Evolutionary conservation across 495 filamentous ascomycete genomes (phyloP), one percentile per base, ranked within the genome.

Genomic region (Tuber microsphaerosporum): DNA sequence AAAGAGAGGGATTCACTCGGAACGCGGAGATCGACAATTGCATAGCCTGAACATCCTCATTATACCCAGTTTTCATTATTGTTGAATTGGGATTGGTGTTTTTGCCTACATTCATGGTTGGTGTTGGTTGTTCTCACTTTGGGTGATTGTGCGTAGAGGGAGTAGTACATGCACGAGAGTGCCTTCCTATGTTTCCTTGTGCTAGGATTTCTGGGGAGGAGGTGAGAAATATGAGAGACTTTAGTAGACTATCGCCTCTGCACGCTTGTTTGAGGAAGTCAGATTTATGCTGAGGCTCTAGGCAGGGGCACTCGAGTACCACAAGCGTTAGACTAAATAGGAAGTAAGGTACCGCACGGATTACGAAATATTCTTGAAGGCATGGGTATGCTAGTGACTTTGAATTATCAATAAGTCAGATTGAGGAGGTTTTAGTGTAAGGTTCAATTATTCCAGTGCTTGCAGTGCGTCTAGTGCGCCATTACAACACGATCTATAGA

Each of bases 1-100:
- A 61, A 61, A 61, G 56, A n/a, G 26, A 31, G n/a, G 56, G 56
- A 31, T 61, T 61, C 56, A 61, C 56, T 61, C 56, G 56, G 56
- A 61, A 31, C 56, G 56, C 56, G 56, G 26, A 61, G 56, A 61
- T 61, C 56, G 56, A 61, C 26, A 31, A 61, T 61, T 3, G 12
- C 3, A 0, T 61, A 31, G 56, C 56, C n/a, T 61, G 10, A 61
- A 61, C 56, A 61, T 31, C 56, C 56, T 61, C 3, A 61, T 61
- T 61, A 31, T 31, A 31, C n/a, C 56, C 56, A n/a, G 56, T 26
- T 61, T 61, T 61, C 56, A 61, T 31, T 31, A 10, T n/a, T 31
- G 26, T 31, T 31, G 56, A 61, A 31, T 61, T 31, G 56, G 51
- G 56, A n/a, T 31, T 31, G 56, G 56, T 61, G 56, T 61, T 61